Evolutionary conservation across 768 basidiomycete species (phyloP), one percentile per base, ranked within the genome.

Genomic region (Terana coerulea): DNA sequence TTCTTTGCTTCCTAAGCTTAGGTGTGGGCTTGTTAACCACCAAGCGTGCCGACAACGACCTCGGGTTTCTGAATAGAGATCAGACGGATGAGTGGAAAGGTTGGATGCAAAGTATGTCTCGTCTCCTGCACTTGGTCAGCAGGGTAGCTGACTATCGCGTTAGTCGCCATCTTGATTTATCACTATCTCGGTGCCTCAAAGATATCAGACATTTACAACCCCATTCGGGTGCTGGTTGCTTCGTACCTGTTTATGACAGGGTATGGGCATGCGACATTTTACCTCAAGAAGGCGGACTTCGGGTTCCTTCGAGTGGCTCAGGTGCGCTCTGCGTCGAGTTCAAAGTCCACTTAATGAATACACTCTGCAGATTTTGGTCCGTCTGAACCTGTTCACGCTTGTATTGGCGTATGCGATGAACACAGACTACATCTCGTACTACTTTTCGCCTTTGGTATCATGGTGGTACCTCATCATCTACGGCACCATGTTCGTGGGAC

Each of bases 51-150:
- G 90, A 91, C 57, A 91, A 86, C 61, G 91, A 97, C 62, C 69
- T 88, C 46, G 93, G 93, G 0, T 91, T 94, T 68, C 72, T 97
- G 59, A 95, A 92, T 61, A 78, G 93, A 51, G 90, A 94, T 44
- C 91, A 95, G 67, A 95, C 92, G 1, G 91, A 97, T 58, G 93
- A 97, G 69, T 97, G 93, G 93, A 95, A 95, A 67, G 93, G 93
- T 3, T 97, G 93, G 93, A 97, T 97, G 93, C 93, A 97, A 74
- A 76, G 91, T 91, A 61, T 50, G 86, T 67, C 6, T 30, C 21
- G 11, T 44, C 29, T 5, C 17, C 10, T 17, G 15, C 10, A 29
- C 44, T 42, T 24, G 33, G 42, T 49, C 31, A 52, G n/a, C n/a
- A n/a, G n/a, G n/a, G n/a, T n/a, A n/a, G 51, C 40, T 47, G 36